Percentiles rank a stretch among this genome's conserved stretches.
phyloP scores from a whole-genome alignment of 306 rosid species.

The Sechiopsis laciniata region DNA sequence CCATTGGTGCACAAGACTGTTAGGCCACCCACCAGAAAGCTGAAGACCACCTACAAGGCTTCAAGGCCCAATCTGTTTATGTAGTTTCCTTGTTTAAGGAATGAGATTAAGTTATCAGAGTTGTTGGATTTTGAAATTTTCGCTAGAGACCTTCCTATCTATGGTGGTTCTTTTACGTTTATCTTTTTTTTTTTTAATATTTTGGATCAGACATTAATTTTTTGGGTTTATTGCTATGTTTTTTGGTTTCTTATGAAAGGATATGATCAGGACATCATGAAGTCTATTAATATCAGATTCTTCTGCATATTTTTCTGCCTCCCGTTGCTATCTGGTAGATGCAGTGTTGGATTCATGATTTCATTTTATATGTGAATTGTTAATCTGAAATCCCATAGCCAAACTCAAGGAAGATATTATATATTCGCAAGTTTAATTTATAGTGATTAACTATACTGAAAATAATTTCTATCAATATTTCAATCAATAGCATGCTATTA shows the following conservation, averaged over 20 bases:
- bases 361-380: no score
- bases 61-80: conserved; percentile 77
- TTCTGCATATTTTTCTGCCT: not conserved
- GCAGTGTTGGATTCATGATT: not conserved
- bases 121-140: conserved; percentile 13
- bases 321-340: not conserved
- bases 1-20: conserved; percentile 77
- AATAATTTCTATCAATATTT: no score
- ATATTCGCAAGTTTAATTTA: no score
- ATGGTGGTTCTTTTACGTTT: not conserved
- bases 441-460: no score
- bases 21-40: conserved; percentile 78
- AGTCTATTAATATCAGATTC: not conserved
- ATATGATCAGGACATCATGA: no score
- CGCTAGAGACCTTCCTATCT: conserved; percentile 19
- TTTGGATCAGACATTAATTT: conserved; percentile 1
- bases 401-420: no score
- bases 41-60: conserved; percentile 91
- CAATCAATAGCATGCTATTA: no score
- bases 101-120: conserved; percentile 21
- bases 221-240: conserved; percentile 10
- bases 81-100: conserved; percentile 36
- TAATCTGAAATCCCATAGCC: no score
- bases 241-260: not conserved
- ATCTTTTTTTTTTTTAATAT: not conserved